Conservation (phyloP, 2,329 filamentous ascomycete genomes). For the Penicillium hesseltinei region DNA sequence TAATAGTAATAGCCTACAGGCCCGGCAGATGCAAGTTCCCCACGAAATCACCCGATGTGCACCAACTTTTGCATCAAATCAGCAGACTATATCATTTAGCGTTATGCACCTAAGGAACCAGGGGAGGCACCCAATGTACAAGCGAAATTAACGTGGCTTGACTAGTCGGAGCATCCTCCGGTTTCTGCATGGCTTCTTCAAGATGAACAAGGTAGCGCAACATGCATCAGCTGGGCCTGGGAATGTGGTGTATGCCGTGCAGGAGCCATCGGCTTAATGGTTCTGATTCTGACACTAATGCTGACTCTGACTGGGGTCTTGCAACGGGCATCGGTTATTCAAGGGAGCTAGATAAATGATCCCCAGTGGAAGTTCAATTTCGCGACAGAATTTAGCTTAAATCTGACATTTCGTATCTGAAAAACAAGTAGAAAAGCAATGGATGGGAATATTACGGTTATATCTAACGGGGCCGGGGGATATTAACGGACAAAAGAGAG, state of each 20-base stretch:
- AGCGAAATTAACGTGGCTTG: slow-evolving; percentile 5
- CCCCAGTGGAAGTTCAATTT: background rate
- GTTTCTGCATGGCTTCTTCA: slow-evolving; percentile 4
- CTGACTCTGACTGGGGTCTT: background rate
- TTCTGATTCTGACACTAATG: background rate
- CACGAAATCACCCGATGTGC: background rate
- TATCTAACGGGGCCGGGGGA: background rate
- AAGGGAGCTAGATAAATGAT: background rate
- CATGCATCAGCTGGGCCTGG: background rate
- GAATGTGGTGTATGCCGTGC: background rate
- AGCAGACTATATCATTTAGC: background rate
- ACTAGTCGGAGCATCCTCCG: slow-evolving; percentile 16
- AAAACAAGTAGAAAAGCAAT: background rate
- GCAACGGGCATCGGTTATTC: background rate
- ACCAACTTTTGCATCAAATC: background rate
- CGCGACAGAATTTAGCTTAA: background rate
- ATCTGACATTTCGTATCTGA: background rate
- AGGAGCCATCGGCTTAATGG: background rate
- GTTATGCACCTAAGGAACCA: background rate
- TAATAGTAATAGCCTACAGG: background rate
- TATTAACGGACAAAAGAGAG: background rate
- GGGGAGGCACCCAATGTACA: background rate
- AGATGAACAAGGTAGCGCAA: background rate
- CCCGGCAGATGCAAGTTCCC: background rate
- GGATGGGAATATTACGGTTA: background rate